Conservation (phyloP, 2,329 filamentous ascomycete species). For the Aspergillus sp. region DNA sequence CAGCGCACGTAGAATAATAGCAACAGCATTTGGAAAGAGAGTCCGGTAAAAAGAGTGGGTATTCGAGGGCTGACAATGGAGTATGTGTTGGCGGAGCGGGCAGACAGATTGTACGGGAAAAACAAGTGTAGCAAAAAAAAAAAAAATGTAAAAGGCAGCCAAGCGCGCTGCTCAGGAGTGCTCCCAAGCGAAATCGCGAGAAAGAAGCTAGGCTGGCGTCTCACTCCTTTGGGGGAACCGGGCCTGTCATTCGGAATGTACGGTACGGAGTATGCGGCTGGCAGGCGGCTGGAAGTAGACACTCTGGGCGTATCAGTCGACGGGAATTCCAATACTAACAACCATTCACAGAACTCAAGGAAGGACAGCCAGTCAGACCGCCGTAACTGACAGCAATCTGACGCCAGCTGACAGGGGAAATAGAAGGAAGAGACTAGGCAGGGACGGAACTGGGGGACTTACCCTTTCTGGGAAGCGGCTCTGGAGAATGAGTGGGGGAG, state of each 20-base stretch:
- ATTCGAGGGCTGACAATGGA: background rate
- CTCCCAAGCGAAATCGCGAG: background rate
- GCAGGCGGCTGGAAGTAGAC: background rate
- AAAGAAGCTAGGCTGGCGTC: background rate
- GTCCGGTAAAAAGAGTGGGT: constrained; percentile 2
- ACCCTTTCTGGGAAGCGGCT: too few species aligned
- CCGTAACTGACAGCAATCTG: too few species aligned
- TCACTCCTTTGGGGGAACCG: background rate
- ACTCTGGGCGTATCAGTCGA: background rate
- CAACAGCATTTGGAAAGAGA: constrained; percentile 10
- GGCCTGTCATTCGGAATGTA: background rate
- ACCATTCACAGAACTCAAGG: background rate
- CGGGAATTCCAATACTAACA: background rate
- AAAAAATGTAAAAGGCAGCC: too few species aligned
- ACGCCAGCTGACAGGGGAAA: background rate
- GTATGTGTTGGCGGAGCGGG: background rate
- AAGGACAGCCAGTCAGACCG: too few species aligned
- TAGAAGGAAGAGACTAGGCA: constrained; percentile 1
- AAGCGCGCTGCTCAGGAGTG: background rate
- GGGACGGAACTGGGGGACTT: background rate
- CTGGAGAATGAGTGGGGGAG: background rate
- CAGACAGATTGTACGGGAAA: background rate
- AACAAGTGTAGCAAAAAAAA: background rate
- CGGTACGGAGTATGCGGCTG: background rate
- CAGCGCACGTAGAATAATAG: background rate